Evolutionary conservation across 2,329 filamentous ascomycete species (phyloP).

Genomic region (Colletotrichum falcatum): DNA sequence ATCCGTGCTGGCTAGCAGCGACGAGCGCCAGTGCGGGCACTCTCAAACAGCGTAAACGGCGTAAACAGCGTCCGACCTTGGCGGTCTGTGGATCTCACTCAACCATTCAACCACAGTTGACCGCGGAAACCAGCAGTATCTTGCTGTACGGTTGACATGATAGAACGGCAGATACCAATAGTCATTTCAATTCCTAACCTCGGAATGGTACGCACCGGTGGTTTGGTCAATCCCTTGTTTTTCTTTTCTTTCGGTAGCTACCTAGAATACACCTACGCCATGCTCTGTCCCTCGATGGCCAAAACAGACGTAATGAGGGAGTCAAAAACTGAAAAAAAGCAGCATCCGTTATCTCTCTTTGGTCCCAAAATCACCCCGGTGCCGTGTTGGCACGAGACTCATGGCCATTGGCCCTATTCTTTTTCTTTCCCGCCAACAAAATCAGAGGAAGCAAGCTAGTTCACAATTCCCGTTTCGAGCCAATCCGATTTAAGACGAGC

Average conservation of each 20-base stretch:
- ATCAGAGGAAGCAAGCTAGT: constrained; percentile 36
- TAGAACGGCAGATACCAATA: background rate
- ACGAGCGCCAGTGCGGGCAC: constrained; percentile 16
- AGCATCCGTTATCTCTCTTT: constrained; percentile 23
- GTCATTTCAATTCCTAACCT: background rate
- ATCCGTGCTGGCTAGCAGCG: constrained; percentile 8
- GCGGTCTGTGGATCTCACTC: constrained; percentile 13
- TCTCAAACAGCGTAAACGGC: constrained; percentile 24
- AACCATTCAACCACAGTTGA: constrained; percentile 12
- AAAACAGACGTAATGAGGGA: constrained; percentile 37
- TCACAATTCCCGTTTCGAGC: constrained; percentile 24
- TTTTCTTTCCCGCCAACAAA: constrained; percentile 16
- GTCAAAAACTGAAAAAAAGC: constrained; percentile 35
- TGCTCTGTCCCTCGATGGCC: constrained; percentile 36
- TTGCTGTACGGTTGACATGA: background rate
- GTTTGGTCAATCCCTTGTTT: constrained; percentile 31
- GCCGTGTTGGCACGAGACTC: constrained; percentile 17
- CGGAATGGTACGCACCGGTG: background rate
- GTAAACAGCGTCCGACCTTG: constrained; percentile 34
- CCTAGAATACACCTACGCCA: constrained; percentile 40
- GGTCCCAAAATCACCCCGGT: constrained; percentile 17
- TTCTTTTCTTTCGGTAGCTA: constrained; percentile 20
- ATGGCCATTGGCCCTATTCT: constrained; percentile 1
- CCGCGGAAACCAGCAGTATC: background rate
- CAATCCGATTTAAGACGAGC: constrained; percentile 59